phyloP scores from a whole-genome alignment of 2,329 filamentous ascomycete species.

The Dactylellina cionopaga region DNA sequence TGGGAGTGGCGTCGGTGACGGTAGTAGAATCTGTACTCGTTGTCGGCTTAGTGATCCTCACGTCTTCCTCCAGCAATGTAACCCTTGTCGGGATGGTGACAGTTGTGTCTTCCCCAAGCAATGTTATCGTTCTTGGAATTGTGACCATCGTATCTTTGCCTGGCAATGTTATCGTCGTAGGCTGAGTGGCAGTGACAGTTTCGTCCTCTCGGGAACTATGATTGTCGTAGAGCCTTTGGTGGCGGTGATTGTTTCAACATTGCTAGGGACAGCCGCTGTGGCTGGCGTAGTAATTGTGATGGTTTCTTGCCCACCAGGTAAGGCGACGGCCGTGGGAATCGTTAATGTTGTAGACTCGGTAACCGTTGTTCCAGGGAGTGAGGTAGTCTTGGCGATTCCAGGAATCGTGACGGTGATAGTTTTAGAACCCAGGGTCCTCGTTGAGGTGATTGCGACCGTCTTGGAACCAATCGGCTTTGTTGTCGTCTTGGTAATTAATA shows the following conservation, averaged over 20 bases:
- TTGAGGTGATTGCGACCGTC: not conserved
- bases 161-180: not conserved
- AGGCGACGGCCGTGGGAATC: not conserved
- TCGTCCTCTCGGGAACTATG: constrained; percentile 2
- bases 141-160: constrained; percentile 5
- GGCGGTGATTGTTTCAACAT: not conserved
- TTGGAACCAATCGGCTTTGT: not conserved
- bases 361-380: not conserved
- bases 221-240: no score
- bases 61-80: no score
- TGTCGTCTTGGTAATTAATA: not conserved
- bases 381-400: not conserved
- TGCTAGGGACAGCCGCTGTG: not conserved
- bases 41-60: not conserved
- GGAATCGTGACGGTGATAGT: not conserved
- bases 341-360: not conserved
- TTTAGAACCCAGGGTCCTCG: not conserved
- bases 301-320: not conserved
- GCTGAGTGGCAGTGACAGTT: not conserved
- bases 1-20: not conserved
- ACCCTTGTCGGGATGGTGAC: constrained; percentile 1
- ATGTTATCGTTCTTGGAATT: not conserved
- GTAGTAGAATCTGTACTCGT: not conserved
- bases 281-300: not conserved
- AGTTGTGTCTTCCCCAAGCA: not conserved